Evolutionary conservation across 129 eudicot genomes (phyloP).

Genomic region (Arctium lappa): DNA sequence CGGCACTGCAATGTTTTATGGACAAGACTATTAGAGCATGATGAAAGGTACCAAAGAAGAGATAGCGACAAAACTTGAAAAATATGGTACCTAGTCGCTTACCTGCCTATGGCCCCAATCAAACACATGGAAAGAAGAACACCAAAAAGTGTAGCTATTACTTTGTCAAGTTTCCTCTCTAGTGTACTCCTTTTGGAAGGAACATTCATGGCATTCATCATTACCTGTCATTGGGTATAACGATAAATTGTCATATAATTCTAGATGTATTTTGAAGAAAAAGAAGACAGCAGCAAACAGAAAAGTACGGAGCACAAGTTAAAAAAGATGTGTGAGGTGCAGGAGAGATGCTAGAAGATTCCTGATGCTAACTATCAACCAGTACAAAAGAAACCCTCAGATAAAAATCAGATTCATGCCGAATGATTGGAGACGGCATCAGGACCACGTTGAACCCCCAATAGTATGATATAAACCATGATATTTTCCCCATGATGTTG

Average conservation of each 20-base stretch:
- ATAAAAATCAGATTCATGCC: slow-evolving; percentile 6
- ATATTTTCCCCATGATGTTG: not conserved
- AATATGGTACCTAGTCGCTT: slow-evolving; percentile 12
- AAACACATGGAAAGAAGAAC: slow-evolving; percentile 85
- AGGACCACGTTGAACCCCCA: not conserved
- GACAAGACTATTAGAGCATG: slow-evolving; percentile 1
- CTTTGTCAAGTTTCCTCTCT: slow-evolving; percentile 92
- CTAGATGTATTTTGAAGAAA: slow-evolving; percentile 1
- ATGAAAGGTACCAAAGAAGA: slow-evolving; percentile 7
- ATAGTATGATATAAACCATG: not conserved
- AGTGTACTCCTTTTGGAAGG: slow-evolving; percentile 99
- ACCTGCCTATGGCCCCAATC: slow-evolving; percentile 99
- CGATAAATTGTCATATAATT: not conserved
- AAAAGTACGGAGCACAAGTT: slow-evolving; percentile 4
- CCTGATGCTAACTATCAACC: slow-evolving; percentile 4
- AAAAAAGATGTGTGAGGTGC: not conserved
- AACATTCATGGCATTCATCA: slow-evolving; percentile 99
- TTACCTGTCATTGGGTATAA: slow-evolving; percentile 56
- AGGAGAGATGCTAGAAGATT: slow-evolving; percentile 4
- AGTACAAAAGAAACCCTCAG: not conserved
- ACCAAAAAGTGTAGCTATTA: slow-evolving; percentile 73
- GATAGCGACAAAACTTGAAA: not conserved
- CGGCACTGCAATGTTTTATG: slow-evolving; percentile 62
- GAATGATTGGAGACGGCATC: not conserved
- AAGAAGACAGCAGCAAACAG: not conserved